Base-by-base conservation (phyloP, 2,329 filamentous ascomycete genomes). In the Podosphaera xanthii region DNA sequence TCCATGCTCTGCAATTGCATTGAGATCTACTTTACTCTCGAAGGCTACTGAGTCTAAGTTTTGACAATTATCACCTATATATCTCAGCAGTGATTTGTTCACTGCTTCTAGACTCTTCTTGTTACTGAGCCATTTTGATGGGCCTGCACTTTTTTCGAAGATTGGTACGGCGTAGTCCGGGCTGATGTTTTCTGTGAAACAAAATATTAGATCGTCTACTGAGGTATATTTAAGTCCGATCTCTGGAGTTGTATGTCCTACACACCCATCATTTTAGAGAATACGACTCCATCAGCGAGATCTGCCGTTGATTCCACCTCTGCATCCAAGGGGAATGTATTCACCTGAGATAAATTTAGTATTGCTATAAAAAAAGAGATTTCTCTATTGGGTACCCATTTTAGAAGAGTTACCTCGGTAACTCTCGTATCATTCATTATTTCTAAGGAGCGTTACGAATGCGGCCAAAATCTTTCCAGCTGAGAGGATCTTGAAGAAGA, bases 161-260 rank as follows among this genome's bases (percentile, higher is more conserved):
- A 78, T 73, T 0, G 73, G 71, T 36, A 75, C 73, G 66, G 79
- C 75, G 66, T 81, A 84, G 61, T 75, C 71, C 40, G 74, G 67
- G 64, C 82, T 78, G 55, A 84, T 70, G 65, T 81, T 76, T 67
- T 81, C 79, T 66, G 72, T 70, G 53, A 79, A 72, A 58, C 77
- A 73, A 58, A 30, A 35, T 31, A 8, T 52, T 52, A 35, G 30
- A 52, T 1, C 30, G 10, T 50, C 12, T 48, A 30, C 34, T n/a
- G 58, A 57, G 34, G 22, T 33, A 50, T 46, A 38, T 33, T 31
- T 55, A 44, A 35, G 55, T 52, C 14, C 34, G 35, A 44, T 42
- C n/a, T 46, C 40, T 57, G 58, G 46, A 52, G 52, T 14, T 59
- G 14, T 9, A 34, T 58, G 9, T 12, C 70, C n/a, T 73, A 75